These are phyloP conservation scores for Sutorius eximius DNA, from an alignment of 1,284 basidiomycete genomes.

Conservation along the genomic window DNA sequence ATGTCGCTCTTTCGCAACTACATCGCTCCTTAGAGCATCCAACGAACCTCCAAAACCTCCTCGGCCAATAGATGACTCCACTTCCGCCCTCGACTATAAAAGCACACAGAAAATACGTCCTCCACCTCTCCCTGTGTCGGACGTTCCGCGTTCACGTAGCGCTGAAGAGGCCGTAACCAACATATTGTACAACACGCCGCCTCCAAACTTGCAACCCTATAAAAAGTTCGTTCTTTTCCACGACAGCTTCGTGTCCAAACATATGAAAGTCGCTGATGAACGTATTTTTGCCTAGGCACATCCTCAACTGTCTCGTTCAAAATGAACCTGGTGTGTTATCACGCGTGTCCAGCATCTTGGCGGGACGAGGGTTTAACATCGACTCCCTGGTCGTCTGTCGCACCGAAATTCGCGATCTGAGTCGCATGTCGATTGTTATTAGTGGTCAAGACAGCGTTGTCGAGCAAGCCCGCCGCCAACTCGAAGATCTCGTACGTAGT, in stretches of 20 bases:
- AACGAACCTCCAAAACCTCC: constrained; percentile 52
- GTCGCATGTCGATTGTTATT: constrained; percentile 97
- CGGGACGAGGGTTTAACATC: constrained; percentile 97
- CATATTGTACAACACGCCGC: constrained; percentile 94
- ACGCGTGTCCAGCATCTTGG: constrained; percentile 95
- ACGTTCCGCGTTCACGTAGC: constrained; percentile 70
- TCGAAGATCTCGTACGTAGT: constrained; percentile 84
- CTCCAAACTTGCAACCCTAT: constrained; percentile 89
- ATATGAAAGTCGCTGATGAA: constrained; percentile 5
- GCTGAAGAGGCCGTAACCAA: constrained; percentile 96
- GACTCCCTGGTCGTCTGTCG: constrained; percentile 98
- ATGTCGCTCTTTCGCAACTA: constrained; percentile 18
- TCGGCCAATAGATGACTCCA: constrained; percentile 82
- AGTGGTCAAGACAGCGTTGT: constrained; percentile 97
- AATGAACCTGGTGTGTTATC: constrained; percentile 99
- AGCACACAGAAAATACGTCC: constrained; percentile 66
- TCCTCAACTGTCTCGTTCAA: constrained; percentile 98
- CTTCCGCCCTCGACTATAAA: constrained; percentile 95
- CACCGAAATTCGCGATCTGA: constrained; percentile 96
- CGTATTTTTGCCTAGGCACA: constrained; percentile 60
- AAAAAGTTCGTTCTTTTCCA: constrained; percentile 69
- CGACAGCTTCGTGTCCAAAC: background rate
- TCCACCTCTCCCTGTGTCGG: constrained; percentile 75
- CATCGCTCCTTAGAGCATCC: constrained; percentile 13
- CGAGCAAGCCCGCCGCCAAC: constrained; percentile 91